Evolutionary conservation across 768 basidiomycete species (phyloP).

Genomic region (Amanita molliuscula): DNA sequence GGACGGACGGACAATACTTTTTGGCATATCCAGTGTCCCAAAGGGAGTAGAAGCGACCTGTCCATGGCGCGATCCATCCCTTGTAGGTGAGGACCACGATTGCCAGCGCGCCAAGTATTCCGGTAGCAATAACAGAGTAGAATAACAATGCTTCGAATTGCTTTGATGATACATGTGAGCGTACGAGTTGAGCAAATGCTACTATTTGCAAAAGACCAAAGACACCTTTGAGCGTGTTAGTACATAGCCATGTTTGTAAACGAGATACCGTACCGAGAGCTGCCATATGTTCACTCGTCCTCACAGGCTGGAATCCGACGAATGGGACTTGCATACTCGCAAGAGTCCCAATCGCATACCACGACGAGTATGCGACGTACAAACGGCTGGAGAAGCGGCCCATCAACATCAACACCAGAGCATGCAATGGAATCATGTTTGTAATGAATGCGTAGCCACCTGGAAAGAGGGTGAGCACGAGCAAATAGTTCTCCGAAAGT

Average conservation of each 20-base stretch:
- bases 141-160: slow-evolving; percentile 84
- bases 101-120: slow-evolving; percentile 59
- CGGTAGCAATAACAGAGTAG: slow-evolving; percentile 55
- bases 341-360: slow-evolving; percentile 97
- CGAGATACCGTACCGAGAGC: slow-evolving; percentile 60
- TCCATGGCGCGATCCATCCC: slow-evolving; percentile 98
- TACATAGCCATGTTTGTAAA: neutral
- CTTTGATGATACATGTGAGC: slow-evolving; percentile 81
- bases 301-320: slow-evolving; percentile 97
- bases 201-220: slow-evolving; percentile 96
- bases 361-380: slow-evolving; percentile 92
- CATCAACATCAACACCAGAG: slow-evolving; percentile 92
- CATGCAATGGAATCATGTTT: slow-evolving; percentile 98
- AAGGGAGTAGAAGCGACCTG: slow-evolving; percentile 97
- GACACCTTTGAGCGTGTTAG: slow-evolving; percentile 44
- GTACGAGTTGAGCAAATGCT: slow-evolving; percentile 83
- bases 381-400: slow-evolving; percentile 87
- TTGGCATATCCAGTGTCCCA: slow-evolving; percentile 99
- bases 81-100: slow-evolving; percentile 81
- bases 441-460: slow-evolving; percentile 99
- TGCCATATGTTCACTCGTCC: slow-evolving; percentile 98
- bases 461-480: slow-evolving; percentile 16
- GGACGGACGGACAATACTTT: slow-evolving; percentile 44
- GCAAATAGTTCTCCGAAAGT: neutral
- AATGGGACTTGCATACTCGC: slow-evolving; percentile 99